These are phyloP conservation scores for Malus asiatica DNA, from an alignment of 306 rosid species.

Conservation along the genomic window DNA sequence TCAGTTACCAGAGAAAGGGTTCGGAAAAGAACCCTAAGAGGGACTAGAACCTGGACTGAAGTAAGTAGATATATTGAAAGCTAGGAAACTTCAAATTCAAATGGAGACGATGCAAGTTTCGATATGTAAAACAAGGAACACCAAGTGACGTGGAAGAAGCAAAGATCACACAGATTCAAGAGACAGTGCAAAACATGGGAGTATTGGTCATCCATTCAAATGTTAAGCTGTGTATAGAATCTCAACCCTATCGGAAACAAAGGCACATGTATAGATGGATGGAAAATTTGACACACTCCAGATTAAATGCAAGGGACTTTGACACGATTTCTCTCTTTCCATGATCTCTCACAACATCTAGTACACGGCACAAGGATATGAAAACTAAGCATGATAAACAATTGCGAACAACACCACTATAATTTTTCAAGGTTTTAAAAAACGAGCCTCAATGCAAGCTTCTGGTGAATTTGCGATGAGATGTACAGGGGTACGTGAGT, in stretches of 20 bases:
- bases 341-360: neutral
- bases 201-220: neutral
- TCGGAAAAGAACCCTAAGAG: neutral
- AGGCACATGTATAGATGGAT: neutral
- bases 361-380: neutral
- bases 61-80: neutral
- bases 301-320: neutral
- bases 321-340: neutral
- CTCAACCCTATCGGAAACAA: neutral
- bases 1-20: neutral
- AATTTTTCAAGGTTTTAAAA: neutral
- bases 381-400: neutral
- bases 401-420: neutral
- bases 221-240: neutral
- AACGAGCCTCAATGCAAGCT: too few relatives aligned
- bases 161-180: neutral
- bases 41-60: neutral
- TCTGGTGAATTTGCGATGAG: too few relatives aligned
- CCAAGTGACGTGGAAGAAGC: neutral
- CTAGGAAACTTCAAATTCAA: neutral
- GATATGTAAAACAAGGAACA: neutral
- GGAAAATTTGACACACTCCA: neutral
- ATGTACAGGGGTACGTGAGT: too few relatives aligned
- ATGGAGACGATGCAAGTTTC: neutral
- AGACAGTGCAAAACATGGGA: neutral